Evolutionary conservation across 2,329 filamentous ascomycete genomes (phyloP).

Genomic region (Ploettnerulaceae sp.): DNA sequence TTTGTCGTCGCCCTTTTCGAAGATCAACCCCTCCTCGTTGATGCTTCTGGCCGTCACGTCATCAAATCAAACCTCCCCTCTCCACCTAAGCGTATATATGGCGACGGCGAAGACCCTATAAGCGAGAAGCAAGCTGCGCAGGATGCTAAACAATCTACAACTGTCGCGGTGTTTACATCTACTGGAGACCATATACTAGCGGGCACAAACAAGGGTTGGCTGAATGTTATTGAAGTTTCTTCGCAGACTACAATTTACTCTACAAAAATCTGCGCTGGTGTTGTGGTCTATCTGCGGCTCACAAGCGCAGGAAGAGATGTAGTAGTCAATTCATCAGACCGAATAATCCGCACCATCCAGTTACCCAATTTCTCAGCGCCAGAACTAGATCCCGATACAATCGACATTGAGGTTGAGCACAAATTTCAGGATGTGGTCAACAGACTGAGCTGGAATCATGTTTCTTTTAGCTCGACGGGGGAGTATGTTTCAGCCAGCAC

Average conservation of each 20-base stretch:
- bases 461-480: conserved; percentile 87
- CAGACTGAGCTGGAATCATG: conserved; percentile 91
- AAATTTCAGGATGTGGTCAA: conserved; percentile 99
- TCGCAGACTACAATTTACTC: conserved; percentile 83
- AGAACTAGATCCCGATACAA: conserved; percentile 74
- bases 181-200: conserved; percentile 84
- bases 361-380: conserved; percentile 70
- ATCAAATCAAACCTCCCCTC: conserved; percentile 76
- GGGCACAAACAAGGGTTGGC: conserved; percentile 90
- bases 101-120: conserved; percentile 62
- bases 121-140: conserved; percentile 85
- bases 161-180: conserved; percentile 82
- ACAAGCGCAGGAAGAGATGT: conserved; percentile 81
- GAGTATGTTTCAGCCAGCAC: conserved; percentile 97
- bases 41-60: conserved; percentile 65
- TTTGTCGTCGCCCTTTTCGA: conserved; percentile 93
- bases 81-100: conserved; percentile 67
- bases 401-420: conserved; percentile 89
- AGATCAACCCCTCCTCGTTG: conserved; percentile 83
- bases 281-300: conserved; percentile 82
- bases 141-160: conserved; percentile 92
- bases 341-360: conserved; percentile 88
- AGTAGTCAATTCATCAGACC: conserved; percentile 88
- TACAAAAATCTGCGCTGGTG: conserved; percentile 78
- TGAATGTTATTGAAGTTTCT: conserved; percentile 87